Evolutionary conservation across 2,329 filamentous ascomycete species (phyloP).

Genomic region (Fonsecaea erecta): DNA sequence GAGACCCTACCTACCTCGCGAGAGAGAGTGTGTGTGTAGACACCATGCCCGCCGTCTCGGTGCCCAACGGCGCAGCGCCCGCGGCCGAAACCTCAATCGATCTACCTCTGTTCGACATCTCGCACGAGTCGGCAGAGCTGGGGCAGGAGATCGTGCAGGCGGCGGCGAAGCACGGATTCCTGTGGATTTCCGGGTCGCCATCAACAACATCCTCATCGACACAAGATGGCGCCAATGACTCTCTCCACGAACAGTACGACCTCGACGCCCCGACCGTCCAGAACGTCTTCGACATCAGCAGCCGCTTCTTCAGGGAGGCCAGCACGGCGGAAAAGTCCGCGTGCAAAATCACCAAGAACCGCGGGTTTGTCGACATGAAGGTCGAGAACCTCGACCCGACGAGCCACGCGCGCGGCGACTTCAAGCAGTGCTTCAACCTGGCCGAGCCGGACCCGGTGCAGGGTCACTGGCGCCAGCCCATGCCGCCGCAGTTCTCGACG

Average conservation of each 20-base stretch:
- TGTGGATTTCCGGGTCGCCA: slow-evolving; percentile 66
- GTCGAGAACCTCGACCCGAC: slow-evolving; percentile 85
- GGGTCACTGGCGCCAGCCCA: slow-evolving; percentile 70
- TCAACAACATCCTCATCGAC: neutral
- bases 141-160: slow-evolving; percentile 74
- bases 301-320: slow-evolving; percentile 21
- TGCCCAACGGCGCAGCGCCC: slow-evolving; percentile 15
- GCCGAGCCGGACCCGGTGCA: slow-evolving; percentile 66
- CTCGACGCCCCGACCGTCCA: slow-evolving; percentile 16
- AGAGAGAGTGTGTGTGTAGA: neutral
- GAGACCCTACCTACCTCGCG: neutral
- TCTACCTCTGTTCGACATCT: slow-evolving; percentile 85
- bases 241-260: no score
- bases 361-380: slow-evolving; percentile 87
- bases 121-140: slow-evolving; percentile 61
- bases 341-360: slow-evolving; percentile 58
- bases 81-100: slow-evolving; percentile 19
- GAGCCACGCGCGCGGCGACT: slow-evolving; percentile 78
- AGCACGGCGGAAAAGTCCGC: slow-evolving; percentile 11
- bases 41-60: slow-evolving; percentile 15
- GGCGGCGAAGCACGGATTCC: slow-evolving; percentile 81
- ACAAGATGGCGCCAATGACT: no score
- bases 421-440: slow-evolving; percentile 96
- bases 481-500: slow-evolving; percentile 67
- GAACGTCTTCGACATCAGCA: slow-evolving; percentile 16